Evolutionary conservation across 2,329 filamentous ascomycete species (phyloP).

Genomic region (Ascochyta viciae-villosae): DNA sequence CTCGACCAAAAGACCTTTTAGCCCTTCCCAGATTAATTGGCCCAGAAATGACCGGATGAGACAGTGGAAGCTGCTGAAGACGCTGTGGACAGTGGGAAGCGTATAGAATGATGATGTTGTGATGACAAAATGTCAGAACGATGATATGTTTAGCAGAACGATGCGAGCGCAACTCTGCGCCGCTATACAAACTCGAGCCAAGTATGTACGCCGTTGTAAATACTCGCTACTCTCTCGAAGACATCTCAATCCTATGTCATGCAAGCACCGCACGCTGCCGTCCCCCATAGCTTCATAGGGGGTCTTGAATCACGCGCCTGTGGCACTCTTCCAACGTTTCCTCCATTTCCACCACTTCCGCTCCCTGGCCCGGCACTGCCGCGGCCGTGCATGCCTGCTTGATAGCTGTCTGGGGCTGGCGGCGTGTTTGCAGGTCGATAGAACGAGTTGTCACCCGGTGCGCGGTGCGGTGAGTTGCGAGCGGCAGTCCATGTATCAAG

Average conservation of each 20-base stretch:
- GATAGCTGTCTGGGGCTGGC: slow-evolving; percentile 36
- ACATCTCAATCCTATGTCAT: slow-evolving; percentile 18
- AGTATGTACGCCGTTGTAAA: no score
- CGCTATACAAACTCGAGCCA: background rate
- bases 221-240: background rate
- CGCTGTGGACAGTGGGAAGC: no score
- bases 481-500: slow-evolving; percentile 48
- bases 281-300: slow-evolving; percentile 36
- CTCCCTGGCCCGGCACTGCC: slow-evolving; percentile 29
- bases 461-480: slow-evolving; percentile 41
- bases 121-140: no score
- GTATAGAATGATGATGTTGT: no score
- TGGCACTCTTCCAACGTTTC: slow-evolving; percentile 30
- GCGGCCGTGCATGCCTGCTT: slow-evolving; percentile 40
- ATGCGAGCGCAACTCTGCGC: no score
- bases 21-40: no score
- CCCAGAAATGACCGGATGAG: no score
- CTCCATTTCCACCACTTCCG: slow-evolving; percentile 17
- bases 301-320: slow-evolving; percentile 35
- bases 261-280: slow-evolving; percentile 41
- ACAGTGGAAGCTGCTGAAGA: no score
- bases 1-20: no score
- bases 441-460: slow-evolving; percentile 28
- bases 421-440: slow-evolving; percentile 31
- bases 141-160: no score